Percentiles rank a stretch among this genome's conserved stretches.
phyloP scores from a whole-genome alignment of 78 protist genomes.

The Emiliania huxleyi region DNA sequence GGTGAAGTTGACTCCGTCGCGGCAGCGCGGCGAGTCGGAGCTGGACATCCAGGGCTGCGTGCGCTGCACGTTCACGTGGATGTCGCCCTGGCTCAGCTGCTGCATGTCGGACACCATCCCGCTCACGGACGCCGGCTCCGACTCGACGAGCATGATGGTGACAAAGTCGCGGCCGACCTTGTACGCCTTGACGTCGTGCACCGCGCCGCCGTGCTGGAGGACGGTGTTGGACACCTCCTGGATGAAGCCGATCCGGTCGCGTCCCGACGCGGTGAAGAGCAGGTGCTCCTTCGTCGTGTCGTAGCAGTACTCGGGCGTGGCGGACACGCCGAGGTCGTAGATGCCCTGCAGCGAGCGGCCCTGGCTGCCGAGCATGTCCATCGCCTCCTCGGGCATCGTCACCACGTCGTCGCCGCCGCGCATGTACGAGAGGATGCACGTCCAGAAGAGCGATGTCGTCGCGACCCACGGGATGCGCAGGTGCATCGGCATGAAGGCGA shows the following conservation, averaged over 20 bases:
- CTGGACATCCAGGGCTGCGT: too few species aligned
- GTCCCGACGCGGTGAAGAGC: background rate
- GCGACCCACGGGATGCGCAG: slow-evolving; percentile 42
- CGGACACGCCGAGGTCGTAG: too few species aligned
- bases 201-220: background rate
- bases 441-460: slow-evolving; percentile 39
- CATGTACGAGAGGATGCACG: slow-evolving; percentile 20
- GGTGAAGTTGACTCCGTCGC: too few species aligned
- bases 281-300: background rate
- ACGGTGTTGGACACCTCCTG: background rate
- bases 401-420: background rate
- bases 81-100: background rate
- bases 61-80: background rate
- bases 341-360: background rate
- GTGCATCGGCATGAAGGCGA: slow-evolving; percentile 44
- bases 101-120: background rate
- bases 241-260: background rate
- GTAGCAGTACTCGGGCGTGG: too few species aligned
- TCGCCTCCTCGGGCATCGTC: background rate
- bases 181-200: background rate
- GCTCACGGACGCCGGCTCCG: background rate
- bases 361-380: background rate
- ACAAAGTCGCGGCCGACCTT: background rate
- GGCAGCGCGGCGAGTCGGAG: too few species aligned
- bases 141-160: background rate